Conservation (phyloP, 495 filamentous ascomycete species). For the Apodospora peruviana region DNA sequence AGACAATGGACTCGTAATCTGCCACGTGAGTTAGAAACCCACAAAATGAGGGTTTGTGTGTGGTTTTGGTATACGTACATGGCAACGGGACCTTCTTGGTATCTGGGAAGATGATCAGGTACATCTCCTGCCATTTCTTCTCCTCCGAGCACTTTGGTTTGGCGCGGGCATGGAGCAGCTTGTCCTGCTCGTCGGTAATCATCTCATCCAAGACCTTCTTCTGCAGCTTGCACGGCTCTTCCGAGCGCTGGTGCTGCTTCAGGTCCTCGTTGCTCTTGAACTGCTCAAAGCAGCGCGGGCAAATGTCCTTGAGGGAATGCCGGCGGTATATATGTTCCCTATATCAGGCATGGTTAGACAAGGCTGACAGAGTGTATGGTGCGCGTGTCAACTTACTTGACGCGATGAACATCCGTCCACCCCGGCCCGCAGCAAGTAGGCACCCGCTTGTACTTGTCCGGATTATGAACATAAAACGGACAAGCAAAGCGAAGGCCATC, state of each 20-base stretch:
- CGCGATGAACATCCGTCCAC: constrained; percentile 36
- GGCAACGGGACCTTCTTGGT: constrained; percentile 18
- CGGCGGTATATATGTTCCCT: constrained; percentile 42
- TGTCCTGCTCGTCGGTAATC: constrained; percentile 28
- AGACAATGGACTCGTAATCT: too few relatives aligned
- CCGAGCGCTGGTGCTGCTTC: constrained; percentile 31
- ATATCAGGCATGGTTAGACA: background rate
- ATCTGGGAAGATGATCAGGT: constrained; percentile 20
- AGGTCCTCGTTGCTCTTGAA: constrained; percentile 33
- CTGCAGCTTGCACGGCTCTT: constrained; percentile 25
- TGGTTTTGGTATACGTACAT: constrained; percentile 11
- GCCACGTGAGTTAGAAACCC: background rate
- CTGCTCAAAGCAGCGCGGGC: constrained; percentile 32
- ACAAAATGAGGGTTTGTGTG: background rate
- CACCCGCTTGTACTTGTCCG: constrained; percentile 25
- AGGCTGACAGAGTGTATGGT: background rate
- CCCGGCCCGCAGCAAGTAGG: constrained; percentile 37
- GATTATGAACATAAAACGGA: constrained; percentile 38
- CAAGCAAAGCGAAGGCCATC: constrained; percentile 28
- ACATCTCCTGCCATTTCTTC: constrained; percentile 28
- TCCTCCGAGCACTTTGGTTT: constrained; percentile 16
- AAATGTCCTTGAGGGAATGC: constrained; percentile 32
- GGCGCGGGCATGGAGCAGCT: constrained; percentile 14
- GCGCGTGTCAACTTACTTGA: constrained; percentile 30
- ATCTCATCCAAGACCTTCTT: constrained; percentile 8